Conservation (phyloP, 768 basidiomycete genomes). For the Melanogaster broomeanus region DNA sequence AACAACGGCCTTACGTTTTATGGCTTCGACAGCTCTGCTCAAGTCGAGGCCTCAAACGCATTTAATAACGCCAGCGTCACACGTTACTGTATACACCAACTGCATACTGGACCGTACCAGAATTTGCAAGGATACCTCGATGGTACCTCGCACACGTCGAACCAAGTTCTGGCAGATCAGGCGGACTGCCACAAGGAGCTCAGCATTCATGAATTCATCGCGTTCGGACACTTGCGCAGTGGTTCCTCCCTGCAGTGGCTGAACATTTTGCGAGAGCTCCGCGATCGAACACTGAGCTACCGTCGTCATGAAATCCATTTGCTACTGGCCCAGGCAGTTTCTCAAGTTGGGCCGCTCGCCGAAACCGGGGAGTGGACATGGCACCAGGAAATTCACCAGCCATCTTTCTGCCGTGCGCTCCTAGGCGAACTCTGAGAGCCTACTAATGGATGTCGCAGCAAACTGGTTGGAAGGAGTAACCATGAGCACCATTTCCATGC, state of each 20-base stretch:
- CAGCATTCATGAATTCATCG: slow-evolving; percentile 45
- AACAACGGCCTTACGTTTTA: slow-evolving; percentile 36
- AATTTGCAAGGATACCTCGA: slow-evolving; percentile 39
- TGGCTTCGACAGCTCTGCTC: slow-evolving; percentile 27
- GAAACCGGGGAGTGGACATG: slow-evolving; percentile 27
- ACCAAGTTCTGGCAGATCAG: slow-evolving; percentile 46
- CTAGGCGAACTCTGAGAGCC: slow-evolving; percentile 36
- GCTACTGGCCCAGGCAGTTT: slow-evolving; percentile 44
- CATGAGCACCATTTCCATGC: slow-evolving; percentile 33
- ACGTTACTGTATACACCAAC: slow-evolving; percentile 31
- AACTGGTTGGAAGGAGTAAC: slow-evolving; percentile 44
- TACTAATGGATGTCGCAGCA: slow-evolving; percentile 36
- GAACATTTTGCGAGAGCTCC: slow-evolving; percentile 51
- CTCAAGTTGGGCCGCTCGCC: slow-evolving; percentile 41
- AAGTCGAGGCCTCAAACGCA: slow-evolving; percentile 14
- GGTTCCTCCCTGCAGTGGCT: slow-evolving; percentile 50
- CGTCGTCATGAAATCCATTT: slow-evolving; percentile 40
- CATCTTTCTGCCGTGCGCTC: slow-evolving; percentile 38
- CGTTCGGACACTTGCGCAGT: slow-evolving; percentile 47
- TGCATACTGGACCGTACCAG: slow-evolving; percentile 36
- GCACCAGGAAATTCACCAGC: slow-evolving; percentile 39
- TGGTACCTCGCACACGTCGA: slow-evolving; percentile 41
- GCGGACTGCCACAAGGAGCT: slow-evolving; percentile 40
- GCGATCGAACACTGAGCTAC: slow-evolving; percentile 40
- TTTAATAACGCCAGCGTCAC: slow-evolving; percentile 16